Base-by-base conservation (phyloP, 352 stramenopile genomes). In the Blastocystis sp. region DNA sequence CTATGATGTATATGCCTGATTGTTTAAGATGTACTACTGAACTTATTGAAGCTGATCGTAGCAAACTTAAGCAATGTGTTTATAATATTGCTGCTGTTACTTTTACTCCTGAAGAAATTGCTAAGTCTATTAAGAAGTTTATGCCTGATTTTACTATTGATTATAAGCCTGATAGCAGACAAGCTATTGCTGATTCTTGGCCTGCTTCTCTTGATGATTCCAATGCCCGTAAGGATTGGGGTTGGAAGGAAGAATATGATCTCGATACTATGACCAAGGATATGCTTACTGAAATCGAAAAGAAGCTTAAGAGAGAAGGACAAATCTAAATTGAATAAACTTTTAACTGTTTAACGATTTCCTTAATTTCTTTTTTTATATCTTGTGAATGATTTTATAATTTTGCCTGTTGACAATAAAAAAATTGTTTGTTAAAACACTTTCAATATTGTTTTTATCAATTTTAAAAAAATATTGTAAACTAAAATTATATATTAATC, bases 1-100 rank as follows among this genome's bases (percentile, higher is more conserved):
- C 81, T 23, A 90, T 91, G 80, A 90, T 91, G 78, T 89, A 91
- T 79, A 91, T 91, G 81, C 79, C 78, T 21, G 81, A 91, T 68
- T 86, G 77, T 49, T 71, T 91, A 24, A 81, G 83, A 59, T 80
- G 77, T 11, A 88, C 81, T 5, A 45, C 83, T 30, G 72, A 77
- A 30, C 70, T 91, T 18, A 68, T 90, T 32, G 71, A 82, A 55
- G 80, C 80, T 0, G 72, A 73, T 2, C 69, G 72, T 21, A 68
- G 77, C 11, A 70, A 56, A 48, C 73, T 91, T n/a, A 74, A 72
- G 21, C 79, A 86, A 62, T 77, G 81, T 24, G 75, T 78, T 35
- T 91, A 90, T 72, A 91, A 91, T 70, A 79, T 91, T 43, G 82
- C 78, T 23, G 80, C 79, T 33, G 71, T 86, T 57, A 85, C 76